These are phyloP conservation scores for Puccinia coronata DNA, from an alignment of 1,284 basidiomycete genomes.

Conservation along the genomic window DNA sequence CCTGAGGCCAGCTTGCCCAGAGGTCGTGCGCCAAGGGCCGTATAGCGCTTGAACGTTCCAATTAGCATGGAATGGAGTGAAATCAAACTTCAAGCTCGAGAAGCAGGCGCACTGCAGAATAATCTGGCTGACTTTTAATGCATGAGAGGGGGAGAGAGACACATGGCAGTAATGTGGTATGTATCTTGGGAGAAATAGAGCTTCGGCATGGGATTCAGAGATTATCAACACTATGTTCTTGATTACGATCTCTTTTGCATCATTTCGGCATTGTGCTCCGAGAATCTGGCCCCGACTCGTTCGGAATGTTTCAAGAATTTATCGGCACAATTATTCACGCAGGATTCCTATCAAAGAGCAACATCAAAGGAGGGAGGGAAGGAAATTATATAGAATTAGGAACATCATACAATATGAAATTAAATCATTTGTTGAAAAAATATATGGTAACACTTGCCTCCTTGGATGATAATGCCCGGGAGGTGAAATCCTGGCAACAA, in stretches of 20 bases:
- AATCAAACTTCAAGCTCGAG: too few relatives aligned
- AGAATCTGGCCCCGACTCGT: slow-evolving; percentile 85
- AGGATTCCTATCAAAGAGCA: slow-evolving; percentile 61
- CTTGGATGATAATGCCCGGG: slow-evolving; percentile 86
- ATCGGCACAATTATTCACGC: slow-evolving; percentile 70
- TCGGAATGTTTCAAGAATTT: slow-evolving; percentile 98
- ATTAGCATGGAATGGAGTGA: too few relatives aligned
- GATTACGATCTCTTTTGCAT: slow-evolving; percentile 35
- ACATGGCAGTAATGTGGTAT: too few relatives aligned
- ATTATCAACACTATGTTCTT: background rate
- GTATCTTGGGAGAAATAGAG: background rate
- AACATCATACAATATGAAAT: background rate
- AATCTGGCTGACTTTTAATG: too few relatives aligned
- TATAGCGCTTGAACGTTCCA: too few relatives aligned
- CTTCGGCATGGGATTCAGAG: background rate
- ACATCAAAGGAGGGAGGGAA: background rate
- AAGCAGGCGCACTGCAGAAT: too few relatives aligned
- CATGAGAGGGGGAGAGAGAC: too few relatives aligned
- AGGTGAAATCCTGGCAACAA: slow-evolving; percentile 95
- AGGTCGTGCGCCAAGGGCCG: too few relatives aligned
- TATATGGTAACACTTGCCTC: slow-evolving; percentile 67
- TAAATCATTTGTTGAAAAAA: background rate
- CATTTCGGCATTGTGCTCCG: slow-evolving; percentile 72
- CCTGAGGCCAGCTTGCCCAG: too few relatives aligned
- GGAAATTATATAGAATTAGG: background rate